phyloP scores from a whole-genome alignment of 345 rosid species.

The Brassica nigra region DNA sequence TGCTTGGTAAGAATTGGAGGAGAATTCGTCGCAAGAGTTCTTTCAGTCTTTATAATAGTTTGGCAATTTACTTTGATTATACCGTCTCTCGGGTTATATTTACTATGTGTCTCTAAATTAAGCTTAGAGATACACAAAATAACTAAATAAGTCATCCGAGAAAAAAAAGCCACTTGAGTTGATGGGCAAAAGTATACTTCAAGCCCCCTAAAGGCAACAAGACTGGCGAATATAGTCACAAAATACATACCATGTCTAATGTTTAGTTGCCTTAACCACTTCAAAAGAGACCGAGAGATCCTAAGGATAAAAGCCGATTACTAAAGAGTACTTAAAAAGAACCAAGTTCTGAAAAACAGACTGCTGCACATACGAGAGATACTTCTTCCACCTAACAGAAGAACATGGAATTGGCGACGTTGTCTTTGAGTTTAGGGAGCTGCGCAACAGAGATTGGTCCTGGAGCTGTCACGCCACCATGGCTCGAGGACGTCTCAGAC shows the following conservation, averaged over 20 bases:
- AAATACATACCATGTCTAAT: slow-evolving; percentile 19
- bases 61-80: too few relatives aligned
- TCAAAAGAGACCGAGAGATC: not conserved
- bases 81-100: too few relatives aligned
- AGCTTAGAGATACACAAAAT: not conserved
- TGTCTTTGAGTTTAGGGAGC: slow-evolving; percentile 39
- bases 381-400: slow-evolving; percentile 30
- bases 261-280: slow-evolving; percentile 9
- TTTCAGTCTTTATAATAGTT: too few relatives aligned
- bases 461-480: slow-evolving; percentile 37
- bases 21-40: too few relatives aligned
- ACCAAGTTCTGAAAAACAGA: not conserved
- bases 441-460: slow-evolving; percentile 31
- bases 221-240: slow-evolving; percentile 30
- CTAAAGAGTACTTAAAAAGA: not conserved
- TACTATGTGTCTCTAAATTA: not conserved
- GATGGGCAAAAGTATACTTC: slow-evolving; percentile 5
- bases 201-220: slow-evolving; percentile 12
- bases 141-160: not conserved
- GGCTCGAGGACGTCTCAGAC: slow-evolving; percentile 46
- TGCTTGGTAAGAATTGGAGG: too few relatives aligned
- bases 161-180: not conserved
- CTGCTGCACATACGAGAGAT: slow-evolving; percentile 17
- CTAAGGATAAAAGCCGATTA: slow-evolving; percentile 22
- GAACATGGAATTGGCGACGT: slow-evolving; percentile 39